A percentile compares a stretch with the other conserved stretches of the same genome.
These are phyloP conservation scores for Naganishia liquefaciens DNA, from an alignment of 1,284 basidiomycete genomes.

Conservation along the genomic window DNA sequence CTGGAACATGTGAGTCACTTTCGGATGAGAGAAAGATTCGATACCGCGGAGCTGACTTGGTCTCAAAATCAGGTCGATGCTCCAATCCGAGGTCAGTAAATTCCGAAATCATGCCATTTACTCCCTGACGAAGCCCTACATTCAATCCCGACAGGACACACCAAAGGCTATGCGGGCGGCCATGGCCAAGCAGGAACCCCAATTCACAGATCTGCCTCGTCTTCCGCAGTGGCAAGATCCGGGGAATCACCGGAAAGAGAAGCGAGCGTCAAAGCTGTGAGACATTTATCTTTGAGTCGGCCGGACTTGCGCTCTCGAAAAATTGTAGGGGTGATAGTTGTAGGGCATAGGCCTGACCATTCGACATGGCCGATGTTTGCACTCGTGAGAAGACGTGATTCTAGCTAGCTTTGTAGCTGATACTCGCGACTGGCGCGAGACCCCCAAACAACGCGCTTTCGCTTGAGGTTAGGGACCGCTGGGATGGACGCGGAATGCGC, in stretches of 20 bases:
- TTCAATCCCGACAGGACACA: conserved; percentile 47
- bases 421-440: neutral
- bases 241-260: neutral
- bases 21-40: neutral
- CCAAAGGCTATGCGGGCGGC: conserved; percentile 54
- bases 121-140: conserved; percentile 1
- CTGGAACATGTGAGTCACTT: conserved; percentile 63
- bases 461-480: neutral
- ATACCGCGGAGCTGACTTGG: neutral
- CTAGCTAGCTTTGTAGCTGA: too few relatives aligned
- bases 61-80: conserved; percentile 44
- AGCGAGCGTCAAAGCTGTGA: conserved; percentile 5
- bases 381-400: conserved; percentile 12
- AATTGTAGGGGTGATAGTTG: neutral
- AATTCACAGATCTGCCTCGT: conserved; percentile 37
- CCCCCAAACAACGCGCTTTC: neutral
- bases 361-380: neutral
- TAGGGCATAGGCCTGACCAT: too few relatives aligned
- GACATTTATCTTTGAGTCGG: neutral
- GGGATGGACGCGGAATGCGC: too few relatives aligned
- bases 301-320: too few relatives aligned
- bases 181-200: conserved; percentile 51
- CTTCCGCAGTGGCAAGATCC: conserved; percentile 13
- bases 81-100: conserved; percentile 66
- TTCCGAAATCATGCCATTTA: neutral